Conservation (phyloP, 2,329 filamentous ascomycete species). For the Penicillium hordei region DNA sequence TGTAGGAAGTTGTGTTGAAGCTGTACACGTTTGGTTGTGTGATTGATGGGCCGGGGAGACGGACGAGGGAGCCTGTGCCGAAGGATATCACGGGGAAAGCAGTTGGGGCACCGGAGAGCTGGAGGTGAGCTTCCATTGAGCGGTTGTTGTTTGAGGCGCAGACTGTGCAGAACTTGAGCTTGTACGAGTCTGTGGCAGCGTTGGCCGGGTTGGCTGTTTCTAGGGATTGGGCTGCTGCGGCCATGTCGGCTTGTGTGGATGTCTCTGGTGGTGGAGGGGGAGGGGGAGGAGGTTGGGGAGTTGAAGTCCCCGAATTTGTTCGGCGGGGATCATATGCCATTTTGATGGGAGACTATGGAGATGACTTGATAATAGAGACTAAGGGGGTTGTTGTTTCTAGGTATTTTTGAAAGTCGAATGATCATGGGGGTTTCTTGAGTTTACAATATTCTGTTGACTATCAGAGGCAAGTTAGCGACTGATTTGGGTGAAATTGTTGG, state of each 20-base stretch:
- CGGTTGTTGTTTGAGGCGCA: conserved; percentile 98
- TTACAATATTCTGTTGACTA: conserved; percentile 37
- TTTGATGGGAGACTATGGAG: conserved; percentile 22
- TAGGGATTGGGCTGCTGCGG: conserved; percentile 9
- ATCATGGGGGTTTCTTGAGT: conserved; percentile 38
- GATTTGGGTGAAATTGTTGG: background rate
- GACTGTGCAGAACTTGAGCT: conserved; percentile 96
- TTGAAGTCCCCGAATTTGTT: conserved; percentile 48
- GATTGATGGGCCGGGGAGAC: conserved; percentile 86
- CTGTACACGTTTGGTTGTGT: conserved; percentile 95
- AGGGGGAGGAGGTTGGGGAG: conserved; percentile 48
- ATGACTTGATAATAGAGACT: conserved; percentile 11
- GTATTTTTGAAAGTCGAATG: conserved; percentile 11
- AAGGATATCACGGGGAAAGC: conserved; percentile 97
- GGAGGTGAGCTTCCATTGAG: conserved; percentile 99
- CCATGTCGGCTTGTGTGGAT: conserved; percentile 26
- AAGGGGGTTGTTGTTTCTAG: conserved; percentile 10
- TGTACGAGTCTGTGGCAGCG: conserved; percentile 62
- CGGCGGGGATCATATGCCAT: conserved; percentile 56
- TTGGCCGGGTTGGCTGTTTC: conserved; percentile 8
- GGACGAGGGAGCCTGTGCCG: conserved; percentile 91
- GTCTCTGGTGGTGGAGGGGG: conserved; percentile 47
- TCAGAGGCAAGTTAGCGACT: conserved; percentile 26
- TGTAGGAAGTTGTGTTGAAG: conserved; percentile 96
- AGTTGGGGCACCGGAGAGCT: conserved; percentile 77